phyloP scores from a whole-genome alignment of 2,329 filamentous ascomycete species.

The Ophiocordyceps polyrhachis-furcata region DNA sequence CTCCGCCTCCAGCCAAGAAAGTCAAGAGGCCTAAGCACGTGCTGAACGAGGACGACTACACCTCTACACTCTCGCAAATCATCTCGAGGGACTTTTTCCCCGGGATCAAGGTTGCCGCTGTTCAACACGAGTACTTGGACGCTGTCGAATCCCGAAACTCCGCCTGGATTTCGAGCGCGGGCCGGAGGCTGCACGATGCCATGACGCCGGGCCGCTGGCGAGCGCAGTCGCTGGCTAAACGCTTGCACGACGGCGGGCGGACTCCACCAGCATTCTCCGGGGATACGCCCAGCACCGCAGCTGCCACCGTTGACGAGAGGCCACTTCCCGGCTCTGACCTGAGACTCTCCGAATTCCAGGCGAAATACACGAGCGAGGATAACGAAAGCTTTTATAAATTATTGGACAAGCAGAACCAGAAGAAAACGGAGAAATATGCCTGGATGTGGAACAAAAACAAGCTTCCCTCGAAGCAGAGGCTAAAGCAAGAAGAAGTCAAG shows the following conservation, averaged over 20 bases:
- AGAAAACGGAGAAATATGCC: slow-evolving; percentile 63
- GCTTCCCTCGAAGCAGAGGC: slow-evolving; percentile 60
- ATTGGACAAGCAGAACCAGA: slow-evolving; percentile 77
- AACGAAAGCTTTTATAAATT: slow-evolving; percentile 93
- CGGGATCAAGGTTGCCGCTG: slow-evolving; percentile 66
- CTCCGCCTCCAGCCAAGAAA: slow-evolving; percentile 66
- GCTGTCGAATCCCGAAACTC: slow-evolving; percentile 73
- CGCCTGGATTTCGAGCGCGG: slow-evolving; percentile 71
- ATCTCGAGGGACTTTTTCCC: slow-evolving; percentile 96
- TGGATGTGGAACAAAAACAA: slow-evolving; percentile 87
- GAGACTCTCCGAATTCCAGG: slow-evolving; percentile 70
- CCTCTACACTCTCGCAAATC: slow-evolving; percentile 75
- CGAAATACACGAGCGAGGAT: slow-evolving; percentile 91
- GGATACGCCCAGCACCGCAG: slow-evolving; percentile 52
- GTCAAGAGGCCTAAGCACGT: slow-evolving; percentile 82
- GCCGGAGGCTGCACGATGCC: slow-evolving; percentile 50
- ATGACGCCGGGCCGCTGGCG: slow-evolving; percentile 55
- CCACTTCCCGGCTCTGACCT: slow-evolving; percentile 52
- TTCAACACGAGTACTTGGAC: slow-evolving; percentile 81
- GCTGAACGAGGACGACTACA: slow-evolving; percentile 88
- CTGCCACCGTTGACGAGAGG: slow-evolving; percentile 17
- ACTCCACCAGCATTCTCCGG: slow-evolving; percentile 52
- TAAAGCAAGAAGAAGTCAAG: slow-evolving; percentile 45
- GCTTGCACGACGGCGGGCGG: slow-evolving; percentile 15
- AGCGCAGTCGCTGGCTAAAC: slow-evolving; percentile 7